phyloP scores from a whole-genome alignment of 1,139 yeast genomes.

The Lodderomyces elongisporus region DNA sequence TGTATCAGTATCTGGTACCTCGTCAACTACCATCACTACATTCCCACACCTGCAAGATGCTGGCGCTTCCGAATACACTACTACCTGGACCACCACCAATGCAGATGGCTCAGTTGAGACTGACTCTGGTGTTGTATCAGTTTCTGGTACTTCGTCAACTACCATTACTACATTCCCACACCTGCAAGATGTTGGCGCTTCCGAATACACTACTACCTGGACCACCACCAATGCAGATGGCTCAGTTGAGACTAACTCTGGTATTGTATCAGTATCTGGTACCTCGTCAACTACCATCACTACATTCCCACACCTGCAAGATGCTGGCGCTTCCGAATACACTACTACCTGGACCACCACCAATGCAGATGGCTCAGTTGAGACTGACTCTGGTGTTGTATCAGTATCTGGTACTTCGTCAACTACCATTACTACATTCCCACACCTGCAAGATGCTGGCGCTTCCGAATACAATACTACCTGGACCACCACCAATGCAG shows the following conservation, averaged over 20 bases:
- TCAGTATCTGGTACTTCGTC: conserved; percentile 4
- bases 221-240: conserved; percentile 17
- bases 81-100: conserved; percentile 8
- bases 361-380: conserved; percentile 13
- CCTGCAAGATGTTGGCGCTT: not conserved
- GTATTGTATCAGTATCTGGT: conserved; percentile 10
- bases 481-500: conserved; percentile 4
- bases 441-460: not conserved
- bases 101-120: conserved; percentile 11
- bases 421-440: conserved; percentile 4
- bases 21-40: conserved; percentile 4
- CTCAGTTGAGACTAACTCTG: conserved; percentile 12
- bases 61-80: conserved; percentile 10
- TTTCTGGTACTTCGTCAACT: conserved; percentile 5
- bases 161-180: conserved; percentile 5
- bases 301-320: conserved; percentile 3
- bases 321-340: conserved; percentile 9
- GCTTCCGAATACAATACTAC: conserved; percentile 6
- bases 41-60: conserved; percentile 7
- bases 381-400: conserved; percentile 11
- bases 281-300: conserved; percentile 5
- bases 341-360: conserved; percentile 18
- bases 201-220: conserved; percentile 16
- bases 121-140: conserved; percentile 6
- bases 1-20: conserved; percentile 5